phyloP scores from a whole-genome alignment of 2,329 filamentous ascomycete species.

The Hypoxylon sp. region DNA sequence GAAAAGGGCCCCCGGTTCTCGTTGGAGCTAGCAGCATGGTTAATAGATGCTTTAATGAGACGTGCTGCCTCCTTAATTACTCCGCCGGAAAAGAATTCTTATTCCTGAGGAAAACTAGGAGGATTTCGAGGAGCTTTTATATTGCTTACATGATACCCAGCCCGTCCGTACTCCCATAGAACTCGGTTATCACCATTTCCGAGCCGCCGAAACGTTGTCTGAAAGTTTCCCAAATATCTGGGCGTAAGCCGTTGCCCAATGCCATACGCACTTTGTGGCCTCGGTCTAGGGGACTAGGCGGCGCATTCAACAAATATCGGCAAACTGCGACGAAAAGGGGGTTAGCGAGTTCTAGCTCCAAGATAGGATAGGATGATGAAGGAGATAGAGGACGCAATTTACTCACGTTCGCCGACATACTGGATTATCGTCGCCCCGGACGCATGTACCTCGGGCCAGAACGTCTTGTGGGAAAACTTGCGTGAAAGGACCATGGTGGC shows the following conservation, averaged over 20 bases:
- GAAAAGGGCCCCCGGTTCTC: conserved; percentile 70
- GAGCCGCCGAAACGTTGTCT: conserved; percentile 70
- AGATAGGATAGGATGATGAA: neutral
- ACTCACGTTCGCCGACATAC: conserved; percentile 77
- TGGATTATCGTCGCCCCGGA: conserved; percentile 75
- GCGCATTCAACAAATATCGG: conserved; percentile 77
- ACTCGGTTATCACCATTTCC: conserved; percentile 70
- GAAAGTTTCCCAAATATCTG: conserved; percentile 76
- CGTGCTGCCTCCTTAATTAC: neutral
- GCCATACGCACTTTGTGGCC: conserved; percentile 68
- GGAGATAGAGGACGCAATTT: too few species aligned
- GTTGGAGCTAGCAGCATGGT: conserved; percentile 65
- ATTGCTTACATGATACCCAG: conserved; percentile 54
- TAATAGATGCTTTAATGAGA: neutral
- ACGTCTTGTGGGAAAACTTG: conserved; percentile 75
- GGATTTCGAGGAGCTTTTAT: neutral
- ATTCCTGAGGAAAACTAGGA: neutral
- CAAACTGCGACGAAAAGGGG: conserved; percentile 57
- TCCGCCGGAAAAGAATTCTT: neutral
- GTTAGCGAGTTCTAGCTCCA: neutral
- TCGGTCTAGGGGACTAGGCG: conserved; percentile 69
- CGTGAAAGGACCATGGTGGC: conserved; percentile 70
- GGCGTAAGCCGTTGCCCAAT: conserved; percentile 75
- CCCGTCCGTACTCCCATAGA: conserved; percentile 82
- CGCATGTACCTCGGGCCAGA: conserved; percentile 78